phyloP scores from a whole-genome alignment of 345 rosid genomes.

The Gossypium rotundifolium region DNA sequence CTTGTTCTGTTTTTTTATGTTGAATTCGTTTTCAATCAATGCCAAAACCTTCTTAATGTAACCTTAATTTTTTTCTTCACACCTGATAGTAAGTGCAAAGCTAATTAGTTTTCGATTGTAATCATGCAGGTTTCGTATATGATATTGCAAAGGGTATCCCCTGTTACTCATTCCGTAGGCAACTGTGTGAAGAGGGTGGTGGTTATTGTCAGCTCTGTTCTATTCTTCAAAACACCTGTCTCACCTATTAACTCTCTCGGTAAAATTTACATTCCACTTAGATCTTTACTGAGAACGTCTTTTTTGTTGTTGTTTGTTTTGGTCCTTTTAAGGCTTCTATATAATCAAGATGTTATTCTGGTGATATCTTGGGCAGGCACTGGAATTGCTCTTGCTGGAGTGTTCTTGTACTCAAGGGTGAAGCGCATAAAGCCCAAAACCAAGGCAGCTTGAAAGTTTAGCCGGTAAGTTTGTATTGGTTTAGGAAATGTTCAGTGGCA shows the following conservation, averaged over 20 bases:
- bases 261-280: conserved; percentile 24
- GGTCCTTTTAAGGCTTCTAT: not conserved
- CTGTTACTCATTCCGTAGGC: conserved; percentile 96
- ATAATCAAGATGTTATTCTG: not conserved
- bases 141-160: conserved; percentile 95
- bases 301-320: not conserved
- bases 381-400: conserved; percentile 91
- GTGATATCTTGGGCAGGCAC: conserved; percentile 52
- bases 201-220: conserved; percentile 96
- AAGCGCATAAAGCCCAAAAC: conserved; percentile 86
- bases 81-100: not conserved
- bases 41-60: not conserved
- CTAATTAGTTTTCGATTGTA: not conserved
- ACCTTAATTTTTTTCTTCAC: not conserved
- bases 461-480: not conserved
- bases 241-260: conserved; percentile 76
- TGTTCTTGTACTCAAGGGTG: conserved; percentile 90
- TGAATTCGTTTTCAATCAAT: not conserved
- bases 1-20: not conserved
- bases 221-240: conserved; percentile 85
- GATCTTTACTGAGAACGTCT: not conserved
- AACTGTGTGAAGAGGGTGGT: conserved; percentile 99
- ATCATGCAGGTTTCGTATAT: conserved; percentile 82
- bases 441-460: conserved; percentile 49
- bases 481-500: not conserved